phyloP scores from a whole-genome alignment of 2,329 filamentous ascomycete genomes.

The Botryosphaeria agaves region DNA sequence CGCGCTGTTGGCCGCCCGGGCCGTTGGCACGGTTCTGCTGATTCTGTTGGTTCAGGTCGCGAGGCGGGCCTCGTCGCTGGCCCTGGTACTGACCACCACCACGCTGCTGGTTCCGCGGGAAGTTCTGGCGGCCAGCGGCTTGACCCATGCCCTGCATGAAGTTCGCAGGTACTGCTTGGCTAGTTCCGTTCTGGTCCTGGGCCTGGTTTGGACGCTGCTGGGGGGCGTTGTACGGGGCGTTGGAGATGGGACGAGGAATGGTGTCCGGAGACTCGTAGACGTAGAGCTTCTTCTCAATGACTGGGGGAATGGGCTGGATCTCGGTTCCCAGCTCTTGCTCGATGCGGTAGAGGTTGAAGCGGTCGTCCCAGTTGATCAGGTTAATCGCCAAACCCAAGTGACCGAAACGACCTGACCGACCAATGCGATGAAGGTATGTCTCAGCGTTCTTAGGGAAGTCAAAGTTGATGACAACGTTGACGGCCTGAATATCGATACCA shows the following conservation, averaged over 20 bases:
- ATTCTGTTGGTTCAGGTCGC: conserved; percentile 10
- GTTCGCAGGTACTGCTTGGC: too few relatives aligned
- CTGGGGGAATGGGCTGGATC: conserved; percentile 86
- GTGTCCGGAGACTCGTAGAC: conserved; percentile 94
- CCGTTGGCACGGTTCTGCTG: conserved; percentile 1
- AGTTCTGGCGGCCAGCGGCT: background rate
- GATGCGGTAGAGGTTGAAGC: conserved; percentile 97
- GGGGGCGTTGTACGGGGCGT: conserved; percentile 21
- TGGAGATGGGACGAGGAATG: conserved; percentile 68
- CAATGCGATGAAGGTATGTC: conserved; percentile 95
- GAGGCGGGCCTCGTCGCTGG: conserved; percentile 11
- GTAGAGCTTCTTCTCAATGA: conserved; percentile 95
- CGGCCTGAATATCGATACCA: conserved; percentile 98
- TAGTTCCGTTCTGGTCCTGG: background rate
- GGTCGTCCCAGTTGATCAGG: conserved; percentile 97
- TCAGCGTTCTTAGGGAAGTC: conserved; percentile 99
- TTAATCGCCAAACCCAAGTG: conserved; percentile 97
- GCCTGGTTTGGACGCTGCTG: background rate
- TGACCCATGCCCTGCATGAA: too few relatives aligned
- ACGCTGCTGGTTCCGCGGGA: conserved; percentile 1
- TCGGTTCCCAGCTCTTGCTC: conserved; percentile 94
- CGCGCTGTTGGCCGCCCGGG: too few relatives aligned
- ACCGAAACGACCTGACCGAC: conserved; percentile 90
- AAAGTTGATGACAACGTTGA: conserved; percentile 99
- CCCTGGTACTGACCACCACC: conserved; percentile 11